A percentile compares a stretch with the other conserved stretches of the same genome.
phyloP scores from a whole-genome alignment of 192 early-diverging fungal species.

The Coemansia sp. region DNA sequence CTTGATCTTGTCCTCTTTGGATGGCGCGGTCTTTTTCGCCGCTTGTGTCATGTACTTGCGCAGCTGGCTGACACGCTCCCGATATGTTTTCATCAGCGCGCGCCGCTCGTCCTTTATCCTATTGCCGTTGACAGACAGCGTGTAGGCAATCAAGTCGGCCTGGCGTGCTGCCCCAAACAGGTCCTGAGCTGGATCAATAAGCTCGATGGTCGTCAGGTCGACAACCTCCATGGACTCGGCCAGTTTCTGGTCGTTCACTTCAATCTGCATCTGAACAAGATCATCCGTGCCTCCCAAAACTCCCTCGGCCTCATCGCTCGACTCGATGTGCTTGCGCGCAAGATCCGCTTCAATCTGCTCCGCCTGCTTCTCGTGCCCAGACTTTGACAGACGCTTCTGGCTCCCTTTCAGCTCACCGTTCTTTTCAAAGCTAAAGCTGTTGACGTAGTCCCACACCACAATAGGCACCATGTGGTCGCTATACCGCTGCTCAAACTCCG shows the following conservation, averaged over 20 bases:
- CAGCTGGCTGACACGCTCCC: neutral
- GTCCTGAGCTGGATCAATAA: constrained; percentile 36
- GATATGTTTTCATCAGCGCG: neutral
- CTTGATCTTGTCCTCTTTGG: neutral
- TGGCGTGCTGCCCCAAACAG: constrained; percentile 30
- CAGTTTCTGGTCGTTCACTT: neutral
- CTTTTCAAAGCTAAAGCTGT: constrained; percentile 10
- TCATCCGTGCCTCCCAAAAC: neutral
- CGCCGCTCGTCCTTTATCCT: constrained; percentile 1
- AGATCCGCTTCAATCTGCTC: constrained; percentile 26
- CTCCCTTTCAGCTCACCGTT: constrained; percentile 10
- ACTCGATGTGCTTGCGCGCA: constrained; percentile 20
- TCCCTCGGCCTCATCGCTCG: constrained; percentile 6
- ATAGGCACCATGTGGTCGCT: constrained; percentile 67
- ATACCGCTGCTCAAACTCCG: constrained; percentile 84
- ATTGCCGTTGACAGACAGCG: constrained; percentile 17
- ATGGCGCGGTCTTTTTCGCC: constrained; percentile 5
- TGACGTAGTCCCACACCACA: constrained; percentile 52
- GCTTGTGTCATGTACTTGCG: constrained; percentile 3
- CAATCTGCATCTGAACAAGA: constrained; percentile 2
- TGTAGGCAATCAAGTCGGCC: constrained; percentile 40
- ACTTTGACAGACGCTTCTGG: constrained; percentile 1
- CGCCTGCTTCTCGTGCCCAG: constrained; percentile 6
- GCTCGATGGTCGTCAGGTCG: constrained; percentile 24
- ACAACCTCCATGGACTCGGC: constrained; percentile 10